Evolutionary conservation across 2,329 filamentous ascomycete species (phyloP).

Genomic region (Leptographium radiaticola): DNA sequence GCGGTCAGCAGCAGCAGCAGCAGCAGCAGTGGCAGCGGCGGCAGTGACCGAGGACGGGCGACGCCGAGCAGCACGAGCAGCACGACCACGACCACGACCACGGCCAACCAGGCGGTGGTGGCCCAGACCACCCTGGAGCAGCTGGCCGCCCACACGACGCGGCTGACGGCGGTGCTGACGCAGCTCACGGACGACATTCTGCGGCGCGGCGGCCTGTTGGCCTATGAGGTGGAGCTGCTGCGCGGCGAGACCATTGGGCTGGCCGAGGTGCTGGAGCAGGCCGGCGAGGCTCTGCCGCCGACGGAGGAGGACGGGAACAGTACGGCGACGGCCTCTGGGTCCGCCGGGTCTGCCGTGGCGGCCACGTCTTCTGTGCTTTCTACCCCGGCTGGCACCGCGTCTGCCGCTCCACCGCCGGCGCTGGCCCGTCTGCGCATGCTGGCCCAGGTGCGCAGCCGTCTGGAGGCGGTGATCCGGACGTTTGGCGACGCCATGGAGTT

Average conservation of each 20-base stretch:
- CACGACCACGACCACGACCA: slow-evolving; percentile 10
- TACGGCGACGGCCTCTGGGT: slow-evolving; percentile 6
- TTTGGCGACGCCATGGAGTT: slow-evolving; percentile 97
- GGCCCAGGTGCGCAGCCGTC: slow-evolving; percentile 65
- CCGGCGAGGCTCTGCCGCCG: slow-evolving; percentile 31
- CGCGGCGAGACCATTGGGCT: slow-evolving; percentile 79
- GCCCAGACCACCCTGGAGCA: slow-evolving; percentile 77
- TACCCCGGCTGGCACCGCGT: slow-evolving; percentile 1
- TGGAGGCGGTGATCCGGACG: slow-evolving; percentile 78
- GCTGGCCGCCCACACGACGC: slow-evolving; percentile 76
- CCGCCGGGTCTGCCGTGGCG: slow-evolving; percentile 10
- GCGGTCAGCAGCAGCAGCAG: background rate
- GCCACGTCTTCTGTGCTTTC: no score
- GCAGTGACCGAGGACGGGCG: background rate
- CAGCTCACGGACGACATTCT: slow-evolving; percentile 91
- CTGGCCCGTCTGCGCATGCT: slow-evolving; percentile 72
- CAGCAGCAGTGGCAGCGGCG: background rate
- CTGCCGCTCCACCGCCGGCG: slow-evolving; percentile 37
- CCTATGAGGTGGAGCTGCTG: slow-evolving; percentile 88
- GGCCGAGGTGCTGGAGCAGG: slow-evolving; percentile 57
- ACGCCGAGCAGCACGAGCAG: background rate
- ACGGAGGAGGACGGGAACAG: background rate
- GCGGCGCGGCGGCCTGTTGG: slow-evolving; percentile 71
- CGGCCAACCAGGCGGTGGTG: slow-evolving; percentile 49
- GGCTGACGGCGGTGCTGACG: slow-evolving; percentile 69